A percentile compares a stretch with the other conserved stretches of the same genome.
Conservation (phyloP, 176 grass and related monocot genomes). For the Saccharum officinarum region DNA sequence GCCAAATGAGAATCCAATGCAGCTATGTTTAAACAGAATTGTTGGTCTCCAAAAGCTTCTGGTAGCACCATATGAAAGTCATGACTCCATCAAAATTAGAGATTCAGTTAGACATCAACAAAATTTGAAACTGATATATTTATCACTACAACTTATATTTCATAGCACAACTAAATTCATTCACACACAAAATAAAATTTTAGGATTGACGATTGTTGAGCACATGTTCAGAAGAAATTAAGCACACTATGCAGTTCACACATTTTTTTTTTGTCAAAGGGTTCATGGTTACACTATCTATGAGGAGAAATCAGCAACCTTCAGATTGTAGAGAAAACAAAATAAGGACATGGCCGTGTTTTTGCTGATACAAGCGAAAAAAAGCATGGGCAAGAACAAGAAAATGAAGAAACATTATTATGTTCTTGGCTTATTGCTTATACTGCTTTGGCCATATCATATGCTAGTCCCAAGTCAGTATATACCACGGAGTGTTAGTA, state of each 20-base stretch:
- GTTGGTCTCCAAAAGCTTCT: neutral
- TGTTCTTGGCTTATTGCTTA: neutral
- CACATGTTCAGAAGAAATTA: neutral
- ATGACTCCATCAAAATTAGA: neutral
- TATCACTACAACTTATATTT: neutral
- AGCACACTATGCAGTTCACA: neutral
- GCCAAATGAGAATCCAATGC: neutral
- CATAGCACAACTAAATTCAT: neutral
- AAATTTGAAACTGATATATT: neutral
- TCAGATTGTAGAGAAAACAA: neutral
- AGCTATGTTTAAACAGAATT: neutral
- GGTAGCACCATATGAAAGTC: neutral
- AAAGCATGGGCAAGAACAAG: no score
- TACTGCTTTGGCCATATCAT: neutral
- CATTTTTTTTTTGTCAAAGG: neutral
- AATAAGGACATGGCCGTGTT: neutral
- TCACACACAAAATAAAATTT: neutral
- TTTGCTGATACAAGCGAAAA: neutral
- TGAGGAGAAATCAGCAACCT: conserved; percentile 1
- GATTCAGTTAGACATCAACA: neutral
- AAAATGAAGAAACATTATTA: neutral
- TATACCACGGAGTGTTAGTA: neutral
- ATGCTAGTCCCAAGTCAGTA: neutral
- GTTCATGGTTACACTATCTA: neutral
- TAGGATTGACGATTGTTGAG: neutral